These are phyloP conservation scores for Ophiocordyceps polyrhachis-furcata DNA, from an alignment of 2,329 filamentous ascomycete genomes.

Conservation along the genomic window DNA sequence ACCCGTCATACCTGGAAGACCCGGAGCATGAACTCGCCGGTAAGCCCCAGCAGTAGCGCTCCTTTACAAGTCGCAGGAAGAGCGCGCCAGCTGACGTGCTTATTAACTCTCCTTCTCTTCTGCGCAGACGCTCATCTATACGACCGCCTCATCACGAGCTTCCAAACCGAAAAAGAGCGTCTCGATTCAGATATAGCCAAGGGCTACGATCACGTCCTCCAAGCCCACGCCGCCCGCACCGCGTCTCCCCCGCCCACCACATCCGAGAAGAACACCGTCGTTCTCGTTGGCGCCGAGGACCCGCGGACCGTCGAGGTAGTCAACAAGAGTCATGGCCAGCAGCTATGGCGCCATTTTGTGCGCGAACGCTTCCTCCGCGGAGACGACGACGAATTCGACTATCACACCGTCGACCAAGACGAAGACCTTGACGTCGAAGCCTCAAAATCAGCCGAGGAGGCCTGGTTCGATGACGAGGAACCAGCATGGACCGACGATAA, in stretches of 20 bases:
- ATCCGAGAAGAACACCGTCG: neutral
- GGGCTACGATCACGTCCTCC: constrained; percentile 61
- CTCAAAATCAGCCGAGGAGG: constrained; percentile 47
- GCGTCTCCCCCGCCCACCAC: neutral
- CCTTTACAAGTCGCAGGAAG: no score
- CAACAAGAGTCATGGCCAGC: constrained; percentile 43
- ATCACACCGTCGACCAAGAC: constrained; percentile 48
- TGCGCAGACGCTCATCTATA: constrained; percentile 57
- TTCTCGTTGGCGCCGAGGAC: neutral
- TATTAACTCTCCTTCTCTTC: neutral
- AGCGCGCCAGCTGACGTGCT: neutral
- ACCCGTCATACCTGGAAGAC: constrained; percentile 51
- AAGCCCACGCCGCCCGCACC: constrained; percentile 37
- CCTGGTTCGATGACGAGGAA: constrained; percentile 66
- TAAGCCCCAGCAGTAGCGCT: neutral
- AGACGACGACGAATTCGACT: constrained; percentile 63
- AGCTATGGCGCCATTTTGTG: constrained; percentile 56
- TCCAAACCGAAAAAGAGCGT: constrained; percentile 55
- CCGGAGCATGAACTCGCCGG: constrained; percentile 35
- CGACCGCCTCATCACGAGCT: constrained; percentile 59
- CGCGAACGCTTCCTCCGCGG: constrained; percentile 57
- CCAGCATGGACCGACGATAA: constrained; percentile 39
- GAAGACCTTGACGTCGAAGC: constrained; percentile 49
- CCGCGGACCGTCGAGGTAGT: constrained; percentile 12
- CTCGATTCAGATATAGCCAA: constrained; percentile 54